Evolutionary conservation across 495 filamentous ascomycete genomes (phyloP), one percentile per base, ranked within the genome.

Genomic region (Staphylotrichum tortipilum): DNA sequence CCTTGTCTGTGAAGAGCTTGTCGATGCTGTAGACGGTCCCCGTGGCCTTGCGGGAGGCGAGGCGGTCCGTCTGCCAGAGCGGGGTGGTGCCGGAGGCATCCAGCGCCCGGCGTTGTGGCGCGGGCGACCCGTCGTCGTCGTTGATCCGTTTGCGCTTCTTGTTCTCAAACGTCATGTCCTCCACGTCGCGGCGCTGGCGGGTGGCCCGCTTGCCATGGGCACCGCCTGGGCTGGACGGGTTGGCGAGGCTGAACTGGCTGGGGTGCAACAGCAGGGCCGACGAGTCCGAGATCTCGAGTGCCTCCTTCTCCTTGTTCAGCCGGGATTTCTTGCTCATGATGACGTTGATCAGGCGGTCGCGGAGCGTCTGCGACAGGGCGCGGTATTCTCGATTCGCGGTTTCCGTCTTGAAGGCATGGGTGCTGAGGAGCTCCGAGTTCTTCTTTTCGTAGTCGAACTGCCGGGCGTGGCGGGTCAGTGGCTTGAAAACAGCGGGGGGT

Each of bases 1-100:
- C 91, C 68, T 91, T 95, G 52, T 95, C 89, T 0, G 88, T 94
- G 60, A 97, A 96, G 21, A 97, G 80, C 49, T 88, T 86, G 44
- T 94, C 84, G 50, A 97, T 81, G 38, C 84, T 88, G 66, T 89
- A 92, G 7, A 77, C 62, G 30, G 78, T 76, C 6, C 69, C 72
- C 0, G 65, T 64, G 29, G 66, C 55, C 55, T 75, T 77, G 22
- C 73, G 49, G 68, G 66, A 28, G 60, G 68, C 54, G 71, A 74
- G 31, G 51, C 60, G 55, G 59, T 70, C 54, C 64, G 73, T 57
- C 30, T 71, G 68, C 76, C 78, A 83, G 42, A 78, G 75, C 10
- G 75, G 76, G 22, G 78, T 84, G 22, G 69, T 72, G 50, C 71
- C 78, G 31, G 69, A 59, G 21, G 62, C 58, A 18, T 76, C 68